Percentiles rank a stretch among this genome's conserved stretches.
phyloP scores from a whole-genome alignment of 1,284 basidiomycete genomes.

The Serendipita sp. region DNA sequence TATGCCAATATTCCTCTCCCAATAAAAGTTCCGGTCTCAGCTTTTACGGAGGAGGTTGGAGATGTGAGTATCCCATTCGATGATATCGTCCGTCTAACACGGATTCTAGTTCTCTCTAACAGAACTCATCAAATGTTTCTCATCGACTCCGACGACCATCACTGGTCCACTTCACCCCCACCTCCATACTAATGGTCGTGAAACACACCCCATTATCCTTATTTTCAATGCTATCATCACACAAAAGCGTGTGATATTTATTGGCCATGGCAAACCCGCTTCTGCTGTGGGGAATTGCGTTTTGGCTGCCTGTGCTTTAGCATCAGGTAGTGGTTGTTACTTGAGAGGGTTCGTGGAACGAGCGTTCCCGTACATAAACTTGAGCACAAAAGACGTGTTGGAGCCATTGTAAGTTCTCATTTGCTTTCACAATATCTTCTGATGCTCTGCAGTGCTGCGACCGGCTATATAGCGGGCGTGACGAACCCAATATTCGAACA shows the following conservation, averaged over 20 bases:
- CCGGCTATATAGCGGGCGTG: constrained; percentile 89
- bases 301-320: constrained; percentile 83
- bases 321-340: constrained; percentile 75
- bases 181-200: constrained; percentile 79
- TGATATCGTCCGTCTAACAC: not conserved
- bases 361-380: constrained; percentile 87
- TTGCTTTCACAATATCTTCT: not conserved
- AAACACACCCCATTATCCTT: constrained; percentile 85
- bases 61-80: constrained; percentile 47
- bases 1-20: constrained; percentile 63
- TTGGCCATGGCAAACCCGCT: constrained; percentile 77
- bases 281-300: constrained; percentile 82
- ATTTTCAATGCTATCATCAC: constrained; percentile 92
- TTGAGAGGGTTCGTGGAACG: constrained; percentile 75
- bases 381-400: constrained; percentile 80
- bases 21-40: constrained; percentile 73
- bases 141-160: constrained; percentile 43
- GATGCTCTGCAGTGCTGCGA: not conserved
- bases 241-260: constrained; percentile 85
- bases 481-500: constrained; percentile 92
- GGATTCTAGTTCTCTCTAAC: constrained; percentile 77
- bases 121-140: constrained; percentile 79
- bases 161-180: constrained; percentile 77
- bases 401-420: constrained; percentile 48
- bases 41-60: constrained; percentile 87